Conservation (phyloP, 225 moss, liverwort and hornwort genomes). For the Marchantia polymorpha region DNA sequence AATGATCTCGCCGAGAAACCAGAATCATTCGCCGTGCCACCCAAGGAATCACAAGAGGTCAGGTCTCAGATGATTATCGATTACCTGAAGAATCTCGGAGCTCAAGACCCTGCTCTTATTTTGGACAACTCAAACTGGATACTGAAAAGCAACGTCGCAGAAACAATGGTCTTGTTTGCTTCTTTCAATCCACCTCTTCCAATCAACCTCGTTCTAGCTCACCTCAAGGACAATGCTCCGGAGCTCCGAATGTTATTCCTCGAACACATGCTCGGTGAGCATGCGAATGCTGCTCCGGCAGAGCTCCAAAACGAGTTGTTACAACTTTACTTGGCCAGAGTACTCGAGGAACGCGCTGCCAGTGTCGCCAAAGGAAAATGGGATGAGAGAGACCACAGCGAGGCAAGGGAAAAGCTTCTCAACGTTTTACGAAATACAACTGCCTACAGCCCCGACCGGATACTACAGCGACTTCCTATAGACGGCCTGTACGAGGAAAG, state of each 20-base stretch:
- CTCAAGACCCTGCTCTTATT: constrained; percentile 66
- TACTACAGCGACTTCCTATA: constrained; percentile 73
- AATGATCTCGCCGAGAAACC: constrained; percentile 76
- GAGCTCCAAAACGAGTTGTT: constrained; percentile 73
- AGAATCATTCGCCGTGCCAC: constrained; percentile 54
- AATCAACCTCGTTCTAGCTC: constrained; percentile 67
- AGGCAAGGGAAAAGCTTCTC: constrained; percentile 76
- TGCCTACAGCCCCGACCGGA: constrained; percentile 72
- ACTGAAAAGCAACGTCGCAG: constrained; percentile 61
- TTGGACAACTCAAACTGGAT: constrained; percentile 83
- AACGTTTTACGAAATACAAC: constrained; percentile 62
- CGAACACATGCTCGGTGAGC: constrained; percentile 54
- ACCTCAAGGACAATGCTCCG: constrained; percentile 64
- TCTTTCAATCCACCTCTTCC: constrained; percentile 80
- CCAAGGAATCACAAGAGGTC: constrained; percentile 60
- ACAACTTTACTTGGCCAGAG: constrained; percentile 83
- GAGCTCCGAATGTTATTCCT: constrained; percentile 67
- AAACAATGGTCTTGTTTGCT: constrained; percentile 68
- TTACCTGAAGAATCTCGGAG: constrained; percentile 72
- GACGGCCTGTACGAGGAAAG: constrained; percentile 90
- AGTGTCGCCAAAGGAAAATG: constrained; percentile 71
- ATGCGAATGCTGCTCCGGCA: constrained; percentile 57
- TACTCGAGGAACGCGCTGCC: constrained; percentile 72
- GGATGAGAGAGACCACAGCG: constrained; percentile 79
- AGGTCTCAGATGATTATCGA: constrained; percentile 66